Evolutionary conservation across 495 filamentous ascomycete genomes (phyloP).

Genomic region (Neurospora sp.): DNA sequence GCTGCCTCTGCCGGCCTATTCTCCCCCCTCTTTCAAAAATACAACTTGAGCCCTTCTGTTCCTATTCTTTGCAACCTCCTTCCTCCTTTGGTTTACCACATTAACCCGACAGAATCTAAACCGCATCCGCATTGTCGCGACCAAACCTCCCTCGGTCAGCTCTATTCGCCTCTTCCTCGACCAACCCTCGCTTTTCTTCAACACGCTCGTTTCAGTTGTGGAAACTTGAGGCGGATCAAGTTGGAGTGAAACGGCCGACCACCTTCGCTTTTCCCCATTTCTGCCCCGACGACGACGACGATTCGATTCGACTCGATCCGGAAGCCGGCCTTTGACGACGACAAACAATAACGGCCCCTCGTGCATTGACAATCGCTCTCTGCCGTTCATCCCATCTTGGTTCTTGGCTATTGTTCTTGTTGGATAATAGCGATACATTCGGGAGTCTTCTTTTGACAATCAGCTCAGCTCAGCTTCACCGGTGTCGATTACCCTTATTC

Average conservation of each 20-base stretch:
- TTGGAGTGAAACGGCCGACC: not conserved
- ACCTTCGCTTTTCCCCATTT: not conserved
- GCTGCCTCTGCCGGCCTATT: not conserved
- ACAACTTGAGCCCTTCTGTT: not conserved
- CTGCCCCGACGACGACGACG: not conserved
- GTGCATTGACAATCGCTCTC: not conserved
- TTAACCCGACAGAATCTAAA: not conserved
- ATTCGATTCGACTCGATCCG: not conserved
- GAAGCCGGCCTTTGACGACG: not conserved
- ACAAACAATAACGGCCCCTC: not conserved
- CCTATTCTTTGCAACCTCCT: not conserved
- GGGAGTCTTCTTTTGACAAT: not conserved
- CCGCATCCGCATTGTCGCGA: not conserved
- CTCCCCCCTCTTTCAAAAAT: not conserved
- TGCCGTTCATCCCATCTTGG: not conserved
- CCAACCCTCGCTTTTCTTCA: not conserved
- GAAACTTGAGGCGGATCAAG: not conserved
- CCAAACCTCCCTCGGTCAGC: not conserved
- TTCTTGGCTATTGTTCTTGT: not conserved
- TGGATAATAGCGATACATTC: not conserved
- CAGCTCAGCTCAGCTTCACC: not conserved
- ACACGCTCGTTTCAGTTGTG: not conserved
- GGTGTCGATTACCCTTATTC: not conserved
- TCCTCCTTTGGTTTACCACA: not conserved
- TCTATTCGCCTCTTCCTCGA: not conserved